Evolutionary conservation across 306 rosid species (phyloP), one percentile per base, ranked within the genome.

Genomic region (Ochetophila trinervis): DNA sequence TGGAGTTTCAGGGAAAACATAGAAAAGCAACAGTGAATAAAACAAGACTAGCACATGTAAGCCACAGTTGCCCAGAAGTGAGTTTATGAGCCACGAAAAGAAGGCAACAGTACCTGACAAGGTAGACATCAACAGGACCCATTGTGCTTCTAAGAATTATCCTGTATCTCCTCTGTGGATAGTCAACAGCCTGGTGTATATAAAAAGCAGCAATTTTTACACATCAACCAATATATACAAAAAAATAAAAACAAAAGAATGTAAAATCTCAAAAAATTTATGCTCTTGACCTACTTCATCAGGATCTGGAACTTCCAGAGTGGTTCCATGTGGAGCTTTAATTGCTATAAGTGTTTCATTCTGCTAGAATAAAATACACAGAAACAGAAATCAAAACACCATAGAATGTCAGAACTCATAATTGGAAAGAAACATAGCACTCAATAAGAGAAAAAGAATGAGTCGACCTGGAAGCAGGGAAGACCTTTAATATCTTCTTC

Each of bases 91-190:
- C 60, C 47, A 69, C 45, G 72, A 54, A 71, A n/a, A 74, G 44
- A 66, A 63, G 74, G 67, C 64, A 80, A 58, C 13, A 10, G 58
- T 78, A 93, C 99, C 99, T 94, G 82, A 94, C 89, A 73, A 94
- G 97, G 77, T 94, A 94, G 71, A 94, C 96, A 77, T 94, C 99
- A 67, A 94, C 88, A 35, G 99, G 97, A 45, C 99, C 99, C 99
- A 94, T 94, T 57, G 99, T 83, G 84, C 99, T 94, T 86, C 99
- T 86, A 54, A 94, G 95, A 75, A 94, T 88, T 69, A 90, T 78
- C 75, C 97, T 81, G 74, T 94, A 94, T 88, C 95, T 87, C 74
- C 97, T 84, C 68, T 86, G 97, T 23, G 81, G 88, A 88, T 86
- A 86, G 76, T 94, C 99, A 52, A 82, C 95, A 63, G 89, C 95